Evolutionary conservation across 139 green algal species (phyloP), one percentile per base, ranked within the genome.

Genomic region (Chlorella sorokiniana): DNA sequence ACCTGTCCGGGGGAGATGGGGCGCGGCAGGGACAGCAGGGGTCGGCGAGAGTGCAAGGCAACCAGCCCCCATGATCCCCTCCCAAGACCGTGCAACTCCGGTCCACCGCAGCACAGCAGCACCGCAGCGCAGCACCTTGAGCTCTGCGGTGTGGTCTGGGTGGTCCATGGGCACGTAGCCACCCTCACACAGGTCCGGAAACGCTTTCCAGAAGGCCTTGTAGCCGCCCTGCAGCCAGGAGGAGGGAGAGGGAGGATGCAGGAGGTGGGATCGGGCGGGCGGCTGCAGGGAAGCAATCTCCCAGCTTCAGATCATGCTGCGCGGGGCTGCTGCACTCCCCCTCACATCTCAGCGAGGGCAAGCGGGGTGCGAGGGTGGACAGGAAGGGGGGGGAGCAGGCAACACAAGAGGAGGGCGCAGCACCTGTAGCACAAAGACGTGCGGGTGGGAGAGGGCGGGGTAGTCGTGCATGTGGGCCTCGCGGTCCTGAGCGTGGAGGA

Each of bases 391-490:
- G n/a, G n/a, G n/a, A n/a, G n/a, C n/a, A n/a, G n/a, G n/a, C n/a
- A n/a, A n/a, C n/a, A n/a, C 56, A 56, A 16, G 48, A 56, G 14
- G 48, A 56, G 48, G 16, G 48, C 63, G 14, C 20, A 4, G 4
- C 73, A 79, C 73, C 73, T 81, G 59, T 40, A 81, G 75, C 75
- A 81, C 75, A 35, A 81, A 81, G 6, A 70, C 40, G 59, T 81
- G 75, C 6, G 75, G 75, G 40, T 72, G 31, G 10, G 56, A 70
- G 6, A 81, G 75, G 2, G 75, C 75, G 3, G 75, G 75, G 56
- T 81, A 81, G 75, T 81, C 75, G 75, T 71, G 59, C 75, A 81
- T n/a, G 59, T 81, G 75, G 4, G 75, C 40, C n/a, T 48, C 75
- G 0, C 75, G 75, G 59, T 81, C 75, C 59, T 71, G 73, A 33